Base-by-base conservation (phyloP, 495 filamentous ascomycete genomes). In the Penicillium manginii region DNA sequence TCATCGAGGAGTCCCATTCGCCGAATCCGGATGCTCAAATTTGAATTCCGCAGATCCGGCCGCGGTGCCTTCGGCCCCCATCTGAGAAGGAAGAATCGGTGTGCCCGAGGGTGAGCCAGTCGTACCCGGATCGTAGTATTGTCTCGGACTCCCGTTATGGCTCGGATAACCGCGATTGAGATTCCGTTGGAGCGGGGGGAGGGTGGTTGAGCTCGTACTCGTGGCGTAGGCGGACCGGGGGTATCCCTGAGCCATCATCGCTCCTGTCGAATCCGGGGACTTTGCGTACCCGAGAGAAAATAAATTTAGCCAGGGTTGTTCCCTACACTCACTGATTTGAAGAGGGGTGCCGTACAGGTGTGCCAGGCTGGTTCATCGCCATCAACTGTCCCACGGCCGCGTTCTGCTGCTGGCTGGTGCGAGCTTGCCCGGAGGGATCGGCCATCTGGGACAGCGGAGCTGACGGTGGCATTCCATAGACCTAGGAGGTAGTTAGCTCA, bases 241-340 rank as follows among this genome's bases (percentile, higher is more conserved):
- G 58, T 78, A 78, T 45, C 68, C 72, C 61, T 75, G 73, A 32
- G 69, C 61, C 68, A 77, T 74, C 71, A 78, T 76, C 53, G 70
- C 63, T 64, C 70, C 72, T 50, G 73, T 75, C 43, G 73, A 73
- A 61, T 78, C 75, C 47, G 72, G 62, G 56, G 73, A 74, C 75
- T 78, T 58, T 54, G 66, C 54, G 54, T 23, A 35, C 53, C 50
- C 54, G 57, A 62, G 46, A 60, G 54, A 64, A 55, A 56, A 50
- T 64, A 60, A 66, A 59, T 59, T 63, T 73, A 69, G 68, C 67
- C 71, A 65, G 66, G 64, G 55, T 54, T 64, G 52, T 68, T 55
- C 56, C 63, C 54, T 33, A 50, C 52, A 57, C 53, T 66, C 61
- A 69, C 59, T 62, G 59, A 54, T 64, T 66, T 46, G 65, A 54